Percentiles rank a stretch among this genome's conserved stretches.
These are phyloP conservation scores for Verbena officinalis DNA, from an alignment of 257 asterid species.

Conservation along the genomic window DNA sequence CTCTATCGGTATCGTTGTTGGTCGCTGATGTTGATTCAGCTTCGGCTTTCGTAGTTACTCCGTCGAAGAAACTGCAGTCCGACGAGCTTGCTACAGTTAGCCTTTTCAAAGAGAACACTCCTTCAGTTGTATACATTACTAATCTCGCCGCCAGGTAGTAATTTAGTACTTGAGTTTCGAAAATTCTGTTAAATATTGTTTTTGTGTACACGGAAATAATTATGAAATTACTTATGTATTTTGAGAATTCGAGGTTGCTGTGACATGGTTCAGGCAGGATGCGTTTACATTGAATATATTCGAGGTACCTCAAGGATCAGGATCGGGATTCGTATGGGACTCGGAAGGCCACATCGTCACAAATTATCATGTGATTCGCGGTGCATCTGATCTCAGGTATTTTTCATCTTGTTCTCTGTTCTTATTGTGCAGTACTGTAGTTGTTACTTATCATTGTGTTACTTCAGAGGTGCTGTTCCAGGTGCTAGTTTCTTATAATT, in stretches of 20 bases:
- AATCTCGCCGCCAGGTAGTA: constrained; percentile 63
- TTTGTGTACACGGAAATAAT: not conserved
- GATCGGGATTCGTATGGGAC: constrained; percentile 80
- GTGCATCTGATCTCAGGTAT: constrained; percentile 73
- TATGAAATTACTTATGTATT: not conserved
- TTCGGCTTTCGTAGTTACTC: constrained; percentile 53
- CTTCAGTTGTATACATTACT: constrained; percentile 67
- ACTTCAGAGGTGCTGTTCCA: not conserved
- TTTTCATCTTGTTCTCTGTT: constrained; percentile 1
- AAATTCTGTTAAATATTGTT: not conserved
- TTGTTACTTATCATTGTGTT: constrained; percentile 14
- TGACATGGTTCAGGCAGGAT: constrained; percentile 51
- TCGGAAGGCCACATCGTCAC: constrained; percentile 62
- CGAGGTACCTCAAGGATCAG: constrained; percentile 88
- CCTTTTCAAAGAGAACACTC: constrained; percentile 67
- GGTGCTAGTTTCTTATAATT: not conserved
- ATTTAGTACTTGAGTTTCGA: not conserved
- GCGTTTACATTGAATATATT: constrained; percentile 66
- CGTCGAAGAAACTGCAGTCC: constrained; percentile 59
- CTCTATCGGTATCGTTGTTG: constrained; percentile 48
- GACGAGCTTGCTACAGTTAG: constrained; percentile 76
- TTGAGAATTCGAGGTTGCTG: constrained; percentile 1
- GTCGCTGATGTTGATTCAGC: constrained; percentile 54
- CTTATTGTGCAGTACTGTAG: not conserved
- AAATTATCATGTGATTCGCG: constrained; percentile 76